These are phyloP conservation scores for Mycena albidolilacea DNA, from an alignment of 768 basidiomycete genomes.

Conservation along the genomic window DNA sequence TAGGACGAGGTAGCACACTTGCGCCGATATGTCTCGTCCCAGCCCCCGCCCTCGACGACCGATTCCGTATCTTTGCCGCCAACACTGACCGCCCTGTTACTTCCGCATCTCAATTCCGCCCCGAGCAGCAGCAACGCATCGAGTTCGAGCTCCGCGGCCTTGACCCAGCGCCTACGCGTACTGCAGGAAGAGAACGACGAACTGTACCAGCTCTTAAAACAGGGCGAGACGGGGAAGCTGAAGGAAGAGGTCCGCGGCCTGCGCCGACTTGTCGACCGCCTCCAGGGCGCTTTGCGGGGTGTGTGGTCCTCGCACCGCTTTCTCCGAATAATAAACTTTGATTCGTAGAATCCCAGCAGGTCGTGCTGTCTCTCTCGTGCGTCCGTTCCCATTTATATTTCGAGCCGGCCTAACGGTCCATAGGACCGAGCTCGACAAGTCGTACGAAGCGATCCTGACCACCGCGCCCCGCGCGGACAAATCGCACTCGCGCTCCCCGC, in stretches of 20 bases:
- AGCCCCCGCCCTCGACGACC: constrained; percentile 71
- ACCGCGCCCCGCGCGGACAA: constrained; percentile 61
- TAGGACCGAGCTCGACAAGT: constrained; percentile 85
- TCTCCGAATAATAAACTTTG: constrained; percentile 10
- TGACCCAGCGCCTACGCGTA: constrained; percentile 79
- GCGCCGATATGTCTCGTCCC: constrained; percentile 73
- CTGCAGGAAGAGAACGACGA: constrained; percentile 93
- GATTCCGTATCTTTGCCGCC: constrained; percentile 82
- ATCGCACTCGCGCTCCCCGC: constrained; percentile 63
- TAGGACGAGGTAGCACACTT: constrained; percentile 84
- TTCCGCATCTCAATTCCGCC: constrained; percentile 74
- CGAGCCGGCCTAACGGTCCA: constrained; percentile 13
- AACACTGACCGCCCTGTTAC: constrained; percentile 74
- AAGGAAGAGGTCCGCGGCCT: constrained; percentile 87
- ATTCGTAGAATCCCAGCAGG: constrained; percentile 80
- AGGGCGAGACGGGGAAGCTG: constrained; percentile 82
- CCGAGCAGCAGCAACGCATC: constrained; percentile 46
- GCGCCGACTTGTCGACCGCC: constrained; percentile 73
- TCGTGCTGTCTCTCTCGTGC: constrained; percentile 80
- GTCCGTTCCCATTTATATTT: constrained; percentile 47
- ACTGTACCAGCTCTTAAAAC: constrained; percentile 80
- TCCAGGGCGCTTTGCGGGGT: constrained; percentile 88
- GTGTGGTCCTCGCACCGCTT: constrained; percentile 35
- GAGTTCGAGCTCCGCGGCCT: constrained; percentile 66
- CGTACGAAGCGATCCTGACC: constrained; percentile 73